A percentile compares a stretch with the other conserved stretches of the same genome.
Conservation (phyloP, 805 yeast genomes). For the Ogataea glucozyma region DNA sequence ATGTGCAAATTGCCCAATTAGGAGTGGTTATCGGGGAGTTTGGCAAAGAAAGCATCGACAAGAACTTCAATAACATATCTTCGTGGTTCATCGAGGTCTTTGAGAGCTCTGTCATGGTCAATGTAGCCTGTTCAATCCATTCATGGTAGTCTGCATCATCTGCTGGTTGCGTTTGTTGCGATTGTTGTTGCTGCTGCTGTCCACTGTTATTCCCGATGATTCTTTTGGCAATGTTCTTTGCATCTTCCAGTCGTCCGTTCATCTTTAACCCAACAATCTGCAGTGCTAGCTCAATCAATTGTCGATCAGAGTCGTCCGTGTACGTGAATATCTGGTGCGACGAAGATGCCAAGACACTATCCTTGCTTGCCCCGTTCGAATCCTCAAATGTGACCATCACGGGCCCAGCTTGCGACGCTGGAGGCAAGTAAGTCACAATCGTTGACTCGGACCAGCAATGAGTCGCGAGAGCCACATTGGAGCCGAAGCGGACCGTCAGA, state of each 20-base stretch:
- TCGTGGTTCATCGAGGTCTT: conserved; percentile 48
- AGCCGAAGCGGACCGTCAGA: conserved; percentile 82
- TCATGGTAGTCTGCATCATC: conserved; percentile 33
- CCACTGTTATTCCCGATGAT: conserved; percentile 69
- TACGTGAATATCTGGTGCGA: conserved; percentile 77
- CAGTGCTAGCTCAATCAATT: conserved; percentile 89
- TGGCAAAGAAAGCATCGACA: conserved; percentile 61
- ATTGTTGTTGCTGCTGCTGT: conserved; percentile 20
- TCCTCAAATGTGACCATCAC: conserved; percentile 79
- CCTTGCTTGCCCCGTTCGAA: conserved; percentile 16
- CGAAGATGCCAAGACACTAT: conserved; percentile 18
- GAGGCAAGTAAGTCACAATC: conserved; percentile 90
- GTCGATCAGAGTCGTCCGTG: conserved; percentile 92
- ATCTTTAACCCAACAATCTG: conserved; percentile 96
- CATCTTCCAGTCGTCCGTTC: conserved; percentile 95
- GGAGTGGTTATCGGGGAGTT: conserved; percentile 61
- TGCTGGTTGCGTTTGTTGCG: conserved; percentile 14
- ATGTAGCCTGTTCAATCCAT: conserved; percentile 57
- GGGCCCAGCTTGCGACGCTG: conserved; percentile 86
- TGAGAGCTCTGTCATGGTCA: conserved; percentile 49
- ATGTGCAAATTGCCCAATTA: conserved; percentile 79
- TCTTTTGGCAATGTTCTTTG: conserved; percentile 87
- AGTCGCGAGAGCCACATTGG: conserved; percentile 73
- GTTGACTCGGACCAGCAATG: conserved; percentile 97
- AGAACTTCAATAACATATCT: conserved; percentile 49